A percentile compares a stretch with the other conserved stretches of the same genome.
Conservation (phyloP, 2,329 filamentous ascomycete species). For the Cordyceps militaris region DNA sequence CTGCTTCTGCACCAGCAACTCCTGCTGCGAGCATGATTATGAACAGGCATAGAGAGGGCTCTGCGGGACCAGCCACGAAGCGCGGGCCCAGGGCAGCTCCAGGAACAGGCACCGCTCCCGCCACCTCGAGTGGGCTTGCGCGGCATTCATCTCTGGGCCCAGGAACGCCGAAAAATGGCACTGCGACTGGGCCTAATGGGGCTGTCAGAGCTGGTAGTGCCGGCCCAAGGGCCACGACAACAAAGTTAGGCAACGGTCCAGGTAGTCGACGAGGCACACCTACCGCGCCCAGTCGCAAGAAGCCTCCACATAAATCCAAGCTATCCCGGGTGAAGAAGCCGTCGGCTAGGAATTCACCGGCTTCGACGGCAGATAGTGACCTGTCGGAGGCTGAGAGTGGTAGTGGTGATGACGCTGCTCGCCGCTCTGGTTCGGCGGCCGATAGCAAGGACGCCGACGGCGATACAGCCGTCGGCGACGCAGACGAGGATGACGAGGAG, state of each 20-base stretch:
- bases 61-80: conserved; percentile 52
- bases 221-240: conserved; percentile 45
- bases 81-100: conserved; percentile 43
- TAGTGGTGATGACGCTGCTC: conserved; percentile 40
- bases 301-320: conserved; percentile 50
- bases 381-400: conserved; percentile 55
- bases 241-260: conserved; percentile 36
- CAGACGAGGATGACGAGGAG: conserved; percentile 57
- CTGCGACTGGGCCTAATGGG: conserved; percentile 25
- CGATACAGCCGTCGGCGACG: conserved; percentile 49
- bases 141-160: conserved; percentile 57
- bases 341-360: conserved; percentile 52
- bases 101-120: conserved; percentile 40
- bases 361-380: conserved; percentile 57
- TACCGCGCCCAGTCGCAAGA: conserved; percentile 38
- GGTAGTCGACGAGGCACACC: conserved; percentile 44
- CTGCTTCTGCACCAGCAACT: conserved; percentile 52
- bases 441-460: conserved; percentile 36
- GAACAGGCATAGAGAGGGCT: conserved; percentile 51
- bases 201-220: conserved; percentile 49
- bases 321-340: conserved; percentile 56
- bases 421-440: conserved; percentile 24
- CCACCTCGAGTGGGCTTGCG: conserved; percentile 51
- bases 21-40: conserved; percentile 55
- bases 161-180: conserved; percentile 48